A percentile compares a stretch with the other conserved stretches of the same genome.
Evolutionary conservation across 2,329 filamentous ascomycete genomes (phyloP).

Genomic region (Aurifilum marmelostoma): DNA sequence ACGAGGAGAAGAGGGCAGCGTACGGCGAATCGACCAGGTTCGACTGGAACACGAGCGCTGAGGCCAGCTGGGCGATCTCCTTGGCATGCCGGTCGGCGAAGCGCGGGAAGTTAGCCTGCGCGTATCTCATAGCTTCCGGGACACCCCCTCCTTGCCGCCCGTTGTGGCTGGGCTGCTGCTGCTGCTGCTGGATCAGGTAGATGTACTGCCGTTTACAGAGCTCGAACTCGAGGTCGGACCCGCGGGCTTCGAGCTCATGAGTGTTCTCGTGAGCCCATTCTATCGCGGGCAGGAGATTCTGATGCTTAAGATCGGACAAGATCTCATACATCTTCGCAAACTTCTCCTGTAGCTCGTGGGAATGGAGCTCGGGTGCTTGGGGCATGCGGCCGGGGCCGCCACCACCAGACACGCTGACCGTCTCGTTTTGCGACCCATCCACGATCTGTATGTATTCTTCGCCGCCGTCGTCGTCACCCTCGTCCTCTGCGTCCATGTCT

Average conservation of each 20-base stretch:
- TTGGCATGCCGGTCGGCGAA: slow-evolving; percentile 76
- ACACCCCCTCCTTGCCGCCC: slow-evolving; percentile 62
- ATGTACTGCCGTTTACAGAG: slow-evolving; percentile 88
- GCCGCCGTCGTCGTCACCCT: slow-evolving; percentile 16
- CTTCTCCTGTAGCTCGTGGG: slow-evolving; percentile 71
- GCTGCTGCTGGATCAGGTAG: slow-evolving; percentile 73
- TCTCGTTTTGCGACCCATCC: slow-evolving; percentile 10
- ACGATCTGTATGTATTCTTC: slow-evolving; percentile 18
- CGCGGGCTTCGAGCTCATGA: slow-evolving; percentile 72
- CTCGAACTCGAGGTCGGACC: slow-evolving; percentile 94
- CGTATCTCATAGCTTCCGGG: slow-evolving; percentile 73
- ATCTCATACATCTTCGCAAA: slow-evolving; percentile 93
- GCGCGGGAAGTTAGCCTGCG: slow-evolving; percentile 69
- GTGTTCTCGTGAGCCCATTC: slow-evolving; percentile 79
- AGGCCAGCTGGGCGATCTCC: slow-evolving; percentile 81
- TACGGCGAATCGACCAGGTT: slow-evolving; percentile 83
- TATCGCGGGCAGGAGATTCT: slow-evolving; percentile 82
- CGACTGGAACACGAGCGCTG: slow-evolving; percentile 76
- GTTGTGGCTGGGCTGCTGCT: slow-evolving; percentile 34
- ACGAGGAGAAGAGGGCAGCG: slow-evolving; percentile 67
- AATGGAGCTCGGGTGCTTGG: slow-evolving; percentile 62
- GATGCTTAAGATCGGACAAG: slow-evolving; percentile 73
- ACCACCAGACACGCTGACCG: slow-evolving; percentile 1
- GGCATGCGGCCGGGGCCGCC: slow-evolving; percentile 35
- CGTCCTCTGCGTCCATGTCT: slow-evolving; percentile 27